Conservation (phyloP, 495 filamentous ascomycete genomes). For the Penicillium coffeae region DNA sequence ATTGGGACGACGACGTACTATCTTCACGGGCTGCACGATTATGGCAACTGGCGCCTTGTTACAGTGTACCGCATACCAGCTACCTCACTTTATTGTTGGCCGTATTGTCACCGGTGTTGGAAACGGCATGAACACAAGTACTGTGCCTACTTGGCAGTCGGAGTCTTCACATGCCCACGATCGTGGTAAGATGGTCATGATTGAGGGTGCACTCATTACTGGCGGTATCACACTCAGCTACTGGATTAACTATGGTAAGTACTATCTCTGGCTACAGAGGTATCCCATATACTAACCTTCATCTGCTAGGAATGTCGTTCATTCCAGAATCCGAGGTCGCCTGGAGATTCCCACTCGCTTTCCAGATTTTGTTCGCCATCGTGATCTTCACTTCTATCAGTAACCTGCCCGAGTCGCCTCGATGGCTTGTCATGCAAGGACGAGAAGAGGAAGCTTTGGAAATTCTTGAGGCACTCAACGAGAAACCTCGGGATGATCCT, state of each 20-base stretch:
- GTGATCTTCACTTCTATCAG: conserved; percentile 55
- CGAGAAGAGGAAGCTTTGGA: conserved; percentile 57
- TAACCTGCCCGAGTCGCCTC: conserved; percentile 63
- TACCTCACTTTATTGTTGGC: conserved; percentile 63
- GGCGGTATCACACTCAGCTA: conserved; percentile 64
- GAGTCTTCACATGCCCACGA: conserved; percentile 68
- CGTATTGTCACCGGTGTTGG: conserved; percentile 66
- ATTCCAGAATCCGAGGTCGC: conserved; percentile 50
- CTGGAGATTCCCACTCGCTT: conserved; percentile 73
- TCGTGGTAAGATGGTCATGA: conserved; percentile 73
- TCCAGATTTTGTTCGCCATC: conserved; percentile 62
- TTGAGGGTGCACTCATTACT: conserved; percentile 66
- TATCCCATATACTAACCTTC: neutral
- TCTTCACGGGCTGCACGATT: conserved; percentile 61
- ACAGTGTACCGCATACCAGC: conserved; percentile 55
- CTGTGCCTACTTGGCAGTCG: conserved; percentile 51
- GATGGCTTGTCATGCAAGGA: conserved; percentile 68
- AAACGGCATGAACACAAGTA: conserved; percentile 56
- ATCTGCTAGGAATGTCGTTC: conserved; percentile 49
- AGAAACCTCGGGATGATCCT: conserved; percentile 40
- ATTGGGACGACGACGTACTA: conserved; percentile 63
- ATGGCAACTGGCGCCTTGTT: conserved; percentile 65
- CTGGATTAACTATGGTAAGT: conserved; percentile 64
- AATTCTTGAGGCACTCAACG: conserved; percentile 52
- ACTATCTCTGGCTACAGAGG: neutral